Evolutionary conservation across 2,329 filamentous ascomycete genomes (phyloP).

Genomic region (Penicillium verrucosum): DNA sequence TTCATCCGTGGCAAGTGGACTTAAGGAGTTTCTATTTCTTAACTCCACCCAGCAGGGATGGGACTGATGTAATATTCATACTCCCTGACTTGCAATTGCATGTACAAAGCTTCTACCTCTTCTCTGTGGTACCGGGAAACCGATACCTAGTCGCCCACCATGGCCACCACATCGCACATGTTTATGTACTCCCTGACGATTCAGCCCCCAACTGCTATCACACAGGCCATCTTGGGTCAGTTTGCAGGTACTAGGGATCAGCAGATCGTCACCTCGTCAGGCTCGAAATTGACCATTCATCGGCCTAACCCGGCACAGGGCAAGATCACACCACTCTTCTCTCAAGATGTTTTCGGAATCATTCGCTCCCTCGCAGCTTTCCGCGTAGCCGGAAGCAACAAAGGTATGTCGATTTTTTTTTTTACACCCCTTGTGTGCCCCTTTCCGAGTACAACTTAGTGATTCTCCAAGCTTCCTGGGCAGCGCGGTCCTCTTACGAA

Average conservation of each 20-base stretch:
- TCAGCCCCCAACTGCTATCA: constrained; percentile 84
- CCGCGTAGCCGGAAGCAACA: constrained; percentile 85
- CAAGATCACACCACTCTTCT: constrained; percentile 79
- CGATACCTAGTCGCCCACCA: constrained; percentile 47
- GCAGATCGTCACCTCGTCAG: constrained; percentile 91
- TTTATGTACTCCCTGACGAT: constrained; percentile 98
- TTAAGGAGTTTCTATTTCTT: constrained; percentile 23
- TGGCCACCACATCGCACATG: constrained; percentile 98
- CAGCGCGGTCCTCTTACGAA: constrained; percentile 46
- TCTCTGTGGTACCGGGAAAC: constrained; percentile 16
- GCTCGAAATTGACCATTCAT: constrained; percentile 82
- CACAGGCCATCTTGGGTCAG: constrained; percentile 88
- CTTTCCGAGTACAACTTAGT: constrained; percentile 60
- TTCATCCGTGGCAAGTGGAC: constrained; percentile 19
- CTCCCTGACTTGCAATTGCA: constrained; percentile 29
- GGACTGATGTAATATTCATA: constrained; percentile 33
- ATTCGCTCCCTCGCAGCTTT: constrained; percentile 86
- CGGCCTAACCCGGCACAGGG: constrained; percentile 81
- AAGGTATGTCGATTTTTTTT: constrained; percentile 65
- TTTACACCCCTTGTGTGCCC: constrained; percentile 11
- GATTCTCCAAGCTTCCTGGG: constrained; percentile 62
- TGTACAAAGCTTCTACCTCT: constrained; percentile 15
- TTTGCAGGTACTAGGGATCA: constrained; percentile 96
- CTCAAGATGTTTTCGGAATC: constrained; percentile 95
- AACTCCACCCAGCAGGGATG: constrained; percentile 33